These are phyloP conservation scores for Onygenales sp. DNA, from an alignment of 2,329 filamentous ascomycete genomes.

Conservation along the genomic window DNA sequence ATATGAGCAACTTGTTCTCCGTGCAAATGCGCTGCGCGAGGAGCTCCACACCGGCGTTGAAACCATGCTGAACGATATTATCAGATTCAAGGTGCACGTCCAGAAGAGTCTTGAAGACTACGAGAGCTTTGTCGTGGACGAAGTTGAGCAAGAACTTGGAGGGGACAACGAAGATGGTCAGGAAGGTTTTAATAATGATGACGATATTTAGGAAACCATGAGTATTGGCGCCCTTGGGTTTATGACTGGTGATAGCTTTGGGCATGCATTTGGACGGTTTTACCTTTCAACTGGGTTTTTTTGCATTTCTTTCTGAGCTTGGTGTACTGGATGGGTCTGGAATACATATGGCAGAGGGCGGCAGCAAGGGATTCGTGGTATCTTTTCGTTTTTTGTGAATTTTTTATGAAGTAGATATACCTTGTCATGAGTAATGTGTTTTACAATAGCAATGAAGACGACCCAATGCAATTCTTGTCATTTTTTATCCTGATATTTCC, in stretches of 20 bases:
- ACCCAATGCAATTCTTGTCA: background rate
- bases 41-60: slow-evolving; percentile 97
- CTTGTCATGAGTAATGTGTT: background rate
- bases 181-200: background rate
- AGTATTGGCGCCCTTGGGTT: background rate
- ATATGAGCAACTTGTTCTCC: slow-evolving; percentile 84
- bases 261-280: background rate
- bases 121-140: slow-evolving; percentile 84
- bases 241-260: slow-evolving; percentile 8
- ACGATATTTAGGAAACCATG: background rate
- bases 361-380: background rate
- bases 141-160: slow-evolving; percentile 78
- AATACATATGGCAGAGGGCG: background rate
- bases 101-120: slow-evolving; percentile 90
- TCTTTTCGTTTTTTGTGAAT: background rate
- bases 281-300: background rate
- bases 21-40: slow-evolving; percentile 76
- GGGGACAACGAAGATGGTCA: slow-evolving; percentile 21
- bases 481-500: background rate
- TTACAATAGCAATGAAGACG: background rate
- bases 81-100: slow-evolving; percentile 96
- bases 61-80: slow-evolving; percentile 90
- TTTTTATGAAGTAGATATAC: background rate
- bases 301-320: background rate
- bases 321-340: background rate